A percentile compares a stretch with the other conserved stretches of the same genome.
These are phyloP conservation scores for Rosa persica DNA, from an alignment of 306 rosid species.

Conservation along the genomic window DNA sequence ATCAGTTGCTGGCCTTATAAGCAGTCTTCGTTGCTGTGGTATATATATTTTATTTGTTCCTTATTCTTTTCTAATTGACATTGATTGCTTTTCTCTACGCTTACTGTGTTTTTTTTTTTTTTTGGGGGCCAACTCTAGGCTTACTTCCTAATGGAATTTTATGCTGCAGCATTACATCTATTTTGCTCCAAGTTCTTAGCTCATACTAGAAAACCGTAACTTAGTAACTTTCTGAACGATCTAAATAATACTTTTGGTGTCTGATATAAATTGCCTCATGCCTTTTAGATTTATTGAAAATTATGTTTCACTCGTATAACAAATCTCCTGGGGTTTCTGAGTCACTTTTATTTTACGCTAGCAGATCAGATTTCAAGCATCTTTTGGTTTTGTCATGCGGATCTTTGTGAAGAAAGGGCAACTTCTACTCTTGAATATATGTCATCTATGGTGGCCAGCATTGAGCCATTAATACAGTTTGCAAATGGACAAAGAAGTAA, in stretches of 20 bases:
- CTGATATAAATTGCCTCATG: not conserved
- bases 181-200: not conserved
- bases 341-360: conserved; percentile 27
- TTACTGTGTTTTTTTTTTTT: not conserved
- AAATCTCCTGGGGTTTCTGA: conserved; percentile 3
- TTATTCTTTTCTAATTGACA: not conserved
- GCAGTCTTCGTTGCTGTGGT: conserved; percentile 84
- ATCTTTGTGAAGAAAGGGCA: conserved; percentile 80
- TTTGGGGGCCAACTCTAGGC: not conserved
- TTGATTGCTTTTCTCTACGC: not conserved
- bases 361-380: conserved; percentile 74
- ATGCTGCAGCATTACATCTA: not conserved
- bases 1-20: conserved; percentile 67
- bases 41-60: conserved; percentile 23
- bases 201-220: not conserved
- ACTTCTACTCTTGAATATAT: conserved; percentile 64
- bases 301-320: conserved; percentile 4
- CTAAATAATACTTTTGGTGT: not conserved
- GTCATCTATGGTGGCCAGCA: conserved; percentile 78
- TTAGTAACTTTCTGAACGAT: not conserved
- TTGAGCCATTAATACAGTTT: conserved; percentile 57
- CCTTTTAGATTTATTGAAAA: conserved; percentile 8
- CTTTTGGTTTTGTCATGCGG: conserved; percentile 76
- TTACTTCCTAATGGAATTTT: not conserved
- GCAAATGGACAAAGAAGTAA: conserved; percentile 38